Percentiles rank a stretch among this genome's conserved stretches.
Evolutionary conservation across 345 rosid species (phyloP).

Genomic region (Trapa incisa): DNA sequence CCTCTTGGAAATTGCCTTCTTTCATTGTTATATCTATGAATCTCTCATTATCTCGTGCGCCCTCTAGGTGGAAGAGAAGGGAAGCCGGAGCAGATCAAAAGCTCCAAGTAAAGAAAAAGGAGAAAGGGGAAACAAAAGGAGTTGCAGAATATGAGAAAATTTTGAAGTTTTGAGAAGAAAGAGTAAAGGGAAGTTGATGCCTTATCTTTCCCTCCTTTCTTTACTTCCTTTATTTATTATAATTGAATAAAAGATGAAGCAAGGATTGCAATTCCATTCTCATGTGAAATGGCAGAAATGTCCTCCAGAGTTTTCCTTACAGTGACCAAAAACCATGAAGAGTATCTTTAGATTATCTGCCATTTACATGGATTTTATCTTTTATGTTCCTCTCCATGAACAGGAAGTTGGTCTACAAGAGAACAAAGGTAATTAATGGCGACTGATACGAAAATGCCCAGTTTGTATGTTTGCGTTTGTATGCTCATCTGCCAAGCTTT

Average conservation of each 20-base stretch:
- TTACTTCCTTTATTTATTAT: too few relatives aligned
- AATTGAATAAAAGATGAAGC: conserved; percentile 34
- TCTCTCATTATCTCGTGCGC: conserved; percentile 6
- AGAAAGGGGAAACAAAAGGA: conserved; percentile 8
- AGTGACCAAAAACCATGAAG: too few relatives aligned
- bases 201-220: conserved; percentile 2
- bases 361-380: too few relatives aligned
- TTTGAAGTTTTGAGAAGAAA: conserved; percentile 30
- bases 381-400: not conserved
- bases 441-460: not conserved
- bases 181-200: conserved; percentile 23
- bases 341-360: too few relatives aligned
- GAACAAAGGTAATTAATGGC: not conserved
- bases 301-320: too few relatives aligned
- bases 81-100: not conserved
- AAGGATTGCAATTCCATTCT: conserved; percentile 33
- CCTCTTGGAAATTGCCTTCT: conserved; percentile 9
- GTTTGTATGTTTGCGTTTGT: not conserved
- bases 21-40: conserved; percentile 1
- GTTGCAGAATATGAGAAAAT: conserved; percentile 23
- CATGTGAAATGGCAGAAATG: conserved; percentile 12
- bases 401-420: not conserved
- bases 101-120: not conserved
- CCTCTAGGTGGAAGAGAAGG: conserved; percentile 13
- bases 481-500: not conserved